Base-by-base conservation (phyloP, 2,329 filamentous ascomycete genomes). In the Curvularia eragrostidis region DNA sequence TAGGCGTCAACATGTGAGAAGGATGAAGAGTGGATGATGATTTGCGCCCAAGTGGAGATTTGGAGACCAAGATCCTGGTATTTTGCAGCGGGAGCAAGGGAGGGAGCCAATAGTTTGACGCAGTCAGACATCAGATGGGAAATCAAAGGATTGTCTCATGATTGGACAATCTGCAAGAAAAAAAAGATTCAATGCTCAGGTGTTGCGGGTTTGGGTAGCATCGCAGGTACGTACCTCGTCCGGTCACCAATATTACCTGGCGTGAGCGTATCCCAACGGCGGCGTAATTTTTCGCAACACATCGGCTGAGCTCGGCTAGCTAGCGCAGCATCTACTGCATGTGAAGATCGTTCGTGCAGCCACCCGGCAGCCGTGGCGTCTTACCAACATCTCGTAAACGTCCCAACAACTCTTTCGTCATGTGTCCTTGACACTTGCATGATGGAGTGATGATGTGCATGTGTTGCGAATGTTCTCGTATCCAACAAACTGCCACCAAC, bases 261-360 rank as follows among this genome's bases (percentile, higher is more conserved):
- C 38, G 26, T 44, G 39, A 32, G 39, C 49, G 32, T n/a, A 42
- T 38, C 30, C 44, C 46, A 34, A n/a, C 32, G 32, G 38, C 38
- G 49, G 46, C 21, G 38, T 41, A 49, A 53, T 46, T 23, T 53
- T 47, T 28, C n/a, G 32, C 32, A n/a, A 36, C 53, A 47, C 48
- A 41, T 47, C 54, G 54, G 54, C 41, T 44, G 49, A 56, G 54
- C 49, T 56, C 54, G 54, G 54, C 54, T 42, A 53, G 43, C 28
- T 24, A 39, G 19, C 13, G 26, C 39, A 18, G 34, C 54, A 32
- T n/a, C 19, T 34, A 18, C 44, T 46, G 43, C 54, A 56, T 43
- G 54, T 56, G 54, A 53, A 42, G 18, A 28, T 43, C 19, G 34
- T 52, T 52, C 34, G 46, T 52, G 54, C 43, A 46, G 26, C 30